Evolutionary conservation across 1,284 basidiomycete species (phyloP).

Genomic region (Quambalaria eucalypti): DNA sequence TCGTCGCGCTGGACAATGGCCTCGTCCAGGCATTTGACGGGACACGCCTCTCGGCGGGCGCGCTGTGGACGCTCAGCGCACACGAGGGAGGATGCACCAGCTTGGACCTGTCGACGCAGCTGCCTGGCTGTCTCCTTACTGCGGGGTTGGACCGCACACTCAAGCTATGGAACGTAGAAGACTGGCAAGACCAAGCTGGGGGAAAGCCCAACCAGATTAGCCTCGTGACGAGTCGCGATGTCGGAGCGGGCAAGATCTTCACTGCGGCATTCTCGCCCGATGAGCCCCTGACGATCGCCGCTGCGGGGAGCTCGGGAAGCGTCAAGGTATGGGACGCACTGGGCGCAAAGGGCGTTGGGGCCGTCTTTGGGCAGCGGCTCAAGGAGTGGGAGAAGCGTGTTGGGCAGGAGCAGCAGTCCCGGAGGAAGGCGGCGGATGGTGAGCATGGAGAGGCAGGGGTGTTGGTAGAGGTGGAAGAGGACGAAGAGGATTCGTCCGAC

Average conservation of each 20-base stretch:
- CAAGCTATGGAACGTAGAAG: conserved; percentile 72
- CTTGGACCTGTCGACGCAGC: conserved; percentile 81
- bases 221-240: conserved; percentile 75
- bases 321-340: conserved; percentile 80
- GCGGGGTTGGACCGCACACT: conserved; percentile 84
- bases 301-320: conserved; percentile 83
- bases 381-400: conserved; percentile 39
- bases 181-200: conserved; percentile 50
- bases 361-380: conserved; percentile 47
- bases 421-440: conserved; percentile 15
- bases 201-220: conserved; percentile 54
- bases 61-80: conserved; percentile 78
- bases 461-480: not conserved
- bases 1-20: conserved; percentile 55
- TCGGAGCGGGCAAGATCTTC: conserved; percentile 96
- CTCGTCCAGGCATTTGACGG: conserved; percentile 72
- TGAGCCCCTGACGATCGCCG: conserved; percentile 84
- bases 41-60: conserved; percentile 60
- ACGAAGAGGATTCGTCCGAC: not conserved
- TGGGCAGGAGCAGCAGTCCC: conserved; percentile 45
- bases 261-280: conserved; percentile 83
- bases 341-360: conserved; percentile 45
- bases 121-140: conserved; percentile 82
- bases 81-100: conserved; percentile 90
- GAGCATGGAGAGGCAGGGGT: conserved; percentile 9